phyloP scores from a whole-genome alignment of 208 protist species.

The Strigomonas culicis region DNA sequence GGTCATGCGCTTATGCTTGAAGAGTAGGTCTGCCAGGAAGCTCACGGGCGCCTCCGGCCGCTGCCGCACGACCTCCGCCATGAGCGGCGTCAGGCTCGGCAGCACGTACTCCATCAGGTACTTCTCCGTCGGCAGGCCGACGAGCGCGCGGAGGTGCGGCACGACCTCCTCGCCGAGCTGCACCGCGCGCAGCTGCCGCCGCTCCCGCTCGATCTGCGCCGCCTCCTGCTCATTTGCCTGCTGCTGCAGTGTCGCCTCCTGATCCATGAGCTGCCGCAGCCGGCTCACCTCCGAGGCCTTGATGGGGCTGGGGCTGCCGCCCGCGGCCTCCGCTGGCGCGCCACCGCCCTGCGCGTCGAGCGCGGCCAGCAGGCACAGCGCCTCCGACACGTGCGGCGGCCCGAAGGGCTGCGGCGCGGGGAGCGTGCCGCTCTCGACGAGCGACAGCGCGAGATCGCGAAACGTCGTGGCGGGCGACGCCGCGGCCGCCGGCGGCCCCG shows the following conservation, averaged over 20 bases:
- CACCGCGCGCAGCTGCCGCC: slow-evolving; percentile 45
- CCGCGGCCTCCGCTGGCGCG: too few relatives aligned
- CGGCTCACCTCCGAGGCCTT: slow-evolving; percentile 4
- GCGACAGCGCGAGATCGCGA: too few relatives aligned
- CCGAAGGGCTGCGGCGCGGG: too few relatives aligned
- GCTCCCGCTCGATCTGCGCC: slow-evolving; percentile 33
- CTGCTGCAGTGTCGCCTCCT: slow-evolving; percentile 16
- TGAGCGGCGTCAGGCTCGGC: slow-evolving; percentile 86
- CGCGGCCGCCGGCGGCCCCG: too few relatives aligned
- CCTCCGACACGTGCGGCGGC: too few relatives aligned
- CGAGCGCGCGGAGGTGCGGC: slow-evolving; percentile 10
- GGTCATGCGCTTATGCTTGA: slow-evolving; percentile 64
- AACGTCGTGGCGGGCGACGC: too few relatives aligned
- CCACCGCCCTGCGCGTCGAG: too few relatives aligned
- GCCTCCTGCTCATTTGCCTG: slow-evolving; percentile 22
- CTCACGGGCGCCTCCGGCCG: slow-evolving; percentile 91
- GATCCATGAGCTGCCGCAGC: slow-evolving; percentile 13
- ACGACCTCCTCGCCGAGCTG: slow-evolving; percentile 46
- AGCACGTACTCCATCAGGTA: slow-evolving; percentile 94
- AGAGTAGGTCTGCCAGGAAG: slow-evolving; percentile 88
- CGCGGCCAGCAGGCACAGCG: too few relatives aligned
- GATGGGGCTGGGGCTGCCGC: background rate
- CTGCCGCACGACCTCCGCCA: slow-evolving; percentile 84
- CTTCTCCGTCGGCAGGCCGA: slow-evolving; percentile 63
- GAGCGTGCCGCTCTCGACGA: too few relatives aligned